phyloP scores from a whole-genome alignment of 1,139 yeast species.

The Protomyces gravidus region DNA sequence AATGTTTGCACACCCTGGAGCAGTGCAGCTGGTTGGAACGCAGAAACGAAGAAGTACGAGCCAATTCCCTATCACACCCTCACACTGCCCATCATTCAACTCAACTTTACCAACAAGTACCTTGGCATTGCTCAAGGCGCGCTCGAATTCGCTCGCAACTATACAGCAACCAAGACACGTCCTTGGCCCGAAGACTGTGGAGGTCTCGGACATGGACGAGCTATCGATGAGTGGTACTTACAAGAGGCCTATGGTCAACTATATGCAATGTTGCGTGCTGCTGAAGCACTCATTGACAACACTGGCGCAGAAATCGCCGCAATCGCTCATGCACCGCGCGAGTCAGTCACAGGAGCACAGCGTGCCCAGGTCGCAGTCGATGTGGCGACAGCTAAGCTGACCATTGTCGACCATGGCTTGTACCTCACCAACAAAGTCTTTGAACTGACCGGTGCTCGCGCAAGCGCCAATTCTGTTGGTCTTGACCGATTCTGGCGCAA shows the following conservation, averaged over 20 bases:
- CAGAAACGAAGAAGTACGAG: not conserved
- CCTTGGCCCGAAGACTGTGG: slow-evolving; percentile 1
- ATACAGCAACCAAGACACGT: slow-evolving; percentile 2
- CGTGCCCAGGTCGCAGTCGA: slow-evolving; percentile 5
- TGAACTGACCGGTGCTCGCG: slow-evolving; percentile 4
- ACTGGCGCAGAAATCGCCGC: not conserved
- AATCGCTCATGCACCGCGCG: not conserved
- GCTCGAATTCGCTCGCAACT: slow-evolving; percentile 1
- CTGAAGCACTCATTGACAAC: not conserved
- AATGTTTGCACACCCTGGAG: not conserved
- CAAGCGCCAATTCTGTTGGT: not conserved
- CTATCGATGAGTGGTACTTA: not conserved
- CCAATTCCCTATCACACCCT: slow-evolving; percentile 5
- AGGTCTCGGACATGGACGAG: not conserved
- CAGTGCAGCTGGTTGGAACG: slow-evolving; percentile 5
- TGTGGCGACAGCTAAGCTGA: slow-evolving; percentile 3
- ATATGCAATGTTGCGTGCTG: not conserved
- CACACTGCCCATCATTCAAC: not conserved
- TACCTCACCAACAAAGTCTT: slow-evolving; percentile 2
- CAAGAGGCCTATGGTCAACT: not conserved
- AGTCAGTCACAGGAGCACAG: slow-evolving; percentile 1
- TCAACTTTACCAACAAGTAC: slow-evolving; percentile 6
- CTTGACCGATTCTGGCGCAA: slow-evolving; percentile 6
- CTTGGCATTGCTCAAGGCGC: slow-evolving; percentile 5
- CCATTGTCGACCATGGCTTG: slow-evolving; percentile 4